phyloP scores from a whole-genome alignment of 2,329 filamentous ascomycete genomes.

The Alternaria brassicae region DNA sequence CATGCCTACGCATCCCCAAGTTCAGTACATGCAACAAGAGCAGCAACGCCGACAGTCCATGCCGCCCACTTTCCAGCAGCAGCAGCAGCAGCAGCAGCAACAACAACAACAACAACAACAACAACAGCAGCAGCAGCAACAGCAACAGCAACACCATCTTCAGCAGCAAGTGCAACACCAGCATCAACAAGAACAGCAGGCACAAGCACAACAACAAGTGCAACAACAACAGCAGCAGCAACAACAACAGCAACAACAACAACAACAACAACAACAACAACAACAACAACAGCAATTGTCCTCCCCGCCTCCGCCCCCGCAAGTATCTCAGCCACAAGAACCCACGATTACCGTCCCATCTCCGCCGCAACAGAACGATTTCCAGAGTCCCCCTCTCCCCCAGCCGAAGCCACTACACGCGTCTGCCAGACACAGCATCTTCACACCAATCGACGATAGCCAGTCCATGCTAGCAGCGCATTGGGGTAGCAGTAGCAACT shows the following conservation, averaged over 20 bases:
- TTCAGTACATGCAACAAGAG: constrained; percentile 76
- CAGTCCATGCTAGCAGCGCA: constrained; percentile 88
- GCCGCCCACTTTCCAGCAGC: constrained; percentile 71
- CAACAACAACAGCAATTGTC: constrained; percentile 63
- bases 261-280: constrained; percentile 57
- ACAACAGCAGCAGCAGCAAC: constrained; percentile 40
- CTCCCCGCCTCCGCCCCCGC: constrained; percentile 75
- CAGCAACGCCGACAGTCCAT: constrained; percentile 76
- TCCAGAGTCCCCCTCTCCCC: constrained; percentile 61
- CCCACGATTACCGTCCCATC: constrained; percentile 52
- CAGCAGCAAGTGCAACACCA: constrained; percentile 53
- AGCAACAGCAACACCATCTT: constrained; percentile 60
- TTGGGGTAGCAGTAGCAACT: constrained; percentile 59
- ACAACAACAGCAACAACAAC: constrained; percentile 72
- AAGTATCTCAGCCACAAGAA: constrained; percentile 69
- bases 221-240: constrained; percentile 64
- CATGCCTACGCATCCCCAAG: constrained; percentile 56
- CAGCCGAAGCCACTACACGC: constrained; percentile 70
- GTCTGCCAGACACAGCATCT: constrained; percentile 85
- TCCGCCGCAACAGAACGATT: constrained; percentile 62
- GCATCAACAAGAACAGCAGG: constrained; percentile 48
- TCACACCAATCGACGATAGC: constrained; percentile 95
- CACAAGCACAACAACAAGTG: constrained; percentile 60
- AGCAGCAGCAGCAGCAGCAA: constrained; percentile 68
- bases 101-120: constrained; percentile 57